A percentile compares a stretch with the other conserved stretches of the same genome.
Conservation (phyloP, 495 filamentous ascomycete genomes). For the Xylaria nigripes region DNA sequence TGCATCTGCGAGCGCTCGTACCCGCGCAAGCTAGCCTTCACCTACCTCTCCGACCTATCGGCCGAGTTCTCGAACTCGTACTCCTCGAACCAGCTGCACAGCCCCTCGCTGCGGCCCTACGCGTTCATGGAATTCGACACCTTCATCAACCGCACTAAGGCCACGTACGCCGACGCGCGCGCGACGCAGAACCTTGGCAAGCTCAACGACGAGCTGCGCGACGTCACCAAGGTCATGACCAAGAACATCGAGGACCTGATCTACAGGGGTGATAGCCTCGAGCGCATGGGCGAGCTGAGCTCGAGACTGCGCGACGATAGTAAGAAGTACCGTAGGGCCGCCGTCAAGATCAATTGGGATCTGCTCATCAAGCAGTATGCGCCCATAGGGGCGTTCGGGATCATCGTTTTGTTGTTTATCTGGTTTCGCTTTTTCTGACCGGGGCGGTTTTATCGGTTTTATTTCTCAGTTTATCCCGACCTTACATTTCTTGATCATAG, state of each 20-base stretch:
- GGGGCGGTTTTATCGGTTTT: not conserved
- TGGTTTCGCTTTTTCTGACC: constrained; percentile 87
- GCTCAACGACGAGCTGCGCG: constrained; percentile 88
- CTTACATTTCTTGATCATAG: not conserved
- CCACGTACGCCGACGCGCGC: constrained; percentile 87
- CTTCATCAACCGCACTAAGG: constrained; percentile 88
- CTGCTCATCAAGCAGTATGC: constrained; percentile 94
- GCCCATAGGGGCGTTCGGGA: constrained; percentile 67
- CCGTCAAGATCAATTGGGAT: constrained; percentile 98
- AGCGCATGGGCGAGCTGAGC: constrained; percentile 95
- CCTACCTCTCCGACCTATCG: constrained; percentile 88
- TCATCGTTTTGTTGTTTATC: constrained; percentile 75
- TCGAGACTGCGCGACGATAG: constrained; percentile 80
- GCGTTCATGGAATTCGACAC: constrained; percentile 97
- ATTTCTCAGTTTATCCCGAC: not conserved
- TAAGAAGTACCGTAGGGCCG: constrained; percentile 84
- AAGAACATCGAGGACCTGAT: constrained; percentile 99
- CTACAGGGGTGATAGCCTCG: constrained; percentile 88
- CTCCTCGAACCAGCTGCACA: constrained; percentile 59
- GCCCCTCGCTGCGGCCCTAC: constrained; percentile 74
- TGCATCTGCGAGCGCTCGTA: constrained; percentile 90
- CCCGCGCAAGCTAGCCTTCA: constrained; percentile 97
- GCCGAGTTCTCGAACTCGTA: constrained; percentile 89
- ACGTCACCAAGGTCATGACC: constrained; percentile 99
- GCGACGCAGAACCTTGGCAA: constrained; percentile 81